These are phyloP conservation scores for Hyparrhenia diplandra DNA, from an alignment of 176 grass and related monocot species.

Conservation along the genomic window DNA sequence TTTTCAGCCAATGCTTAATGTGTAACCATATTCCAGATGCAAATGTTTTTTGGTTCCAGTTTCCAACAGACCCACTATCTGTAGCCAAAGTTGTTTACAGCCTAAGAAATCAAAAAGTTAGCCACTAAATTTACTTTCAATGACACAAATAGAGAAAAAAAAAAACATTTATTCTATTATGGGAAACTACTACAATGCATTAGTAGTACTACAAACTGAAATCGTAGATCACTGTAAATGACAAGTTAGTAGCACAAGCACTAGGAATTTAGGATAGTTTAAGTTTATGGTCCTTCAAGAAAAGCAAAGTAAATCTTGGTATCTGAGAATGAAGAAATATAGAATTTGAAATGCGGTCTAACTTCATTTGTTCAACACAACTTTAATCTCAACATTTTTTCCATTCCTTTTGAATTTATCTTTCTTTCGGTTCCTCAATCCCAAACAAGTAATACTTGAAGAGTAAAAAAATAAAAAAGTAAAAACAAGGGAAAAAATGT, in stretches of 20 bases:
- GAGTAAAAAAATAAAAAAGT: not conserved
- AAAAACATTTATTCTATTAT: not conserved
- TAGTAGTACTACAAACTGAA: not conserved
- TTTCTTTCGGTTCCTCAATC: constrained; percentile 4
- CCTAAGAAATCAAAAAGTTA: not conserved
- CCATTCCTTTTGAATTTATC: constrained; percentile 8
- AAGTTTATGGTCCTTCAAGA: not conserved
- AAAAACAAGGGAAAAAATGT: constrained; percentile 8
- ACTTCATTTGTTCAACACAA: constrained; percentile 5
- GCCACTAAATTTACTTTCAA: not conserved
- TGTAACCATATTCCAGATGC: not conserved
- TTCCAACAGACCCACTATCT: not conserved
- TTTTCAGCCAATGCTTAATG: constrained; percentile 9
- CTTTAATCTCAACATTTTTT: not conserved
- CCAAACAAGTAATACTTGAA: not conserved
- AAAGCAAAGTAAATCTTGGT: not conserved
- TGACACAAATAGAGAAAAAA: not conserved
- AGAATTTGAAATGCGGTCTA: not conserved
- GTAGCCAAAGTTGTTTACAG: not conserved
- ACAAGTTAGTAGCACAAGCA: constrained; percentile 11
- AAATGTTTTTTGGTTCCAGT: not conserved
- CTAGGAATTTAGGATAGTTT: not conserved
- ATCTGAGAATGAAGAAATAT: not conserved
- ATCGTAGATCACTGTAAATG: not conserved
- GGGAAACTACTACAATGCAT: not conserved